Evolutionary conservation across 2,329 filamentous ascomycete genomes (phyloP), one percentile per base, ranked within the genome.

Genomic region (Claviceps sp.): DNA sequence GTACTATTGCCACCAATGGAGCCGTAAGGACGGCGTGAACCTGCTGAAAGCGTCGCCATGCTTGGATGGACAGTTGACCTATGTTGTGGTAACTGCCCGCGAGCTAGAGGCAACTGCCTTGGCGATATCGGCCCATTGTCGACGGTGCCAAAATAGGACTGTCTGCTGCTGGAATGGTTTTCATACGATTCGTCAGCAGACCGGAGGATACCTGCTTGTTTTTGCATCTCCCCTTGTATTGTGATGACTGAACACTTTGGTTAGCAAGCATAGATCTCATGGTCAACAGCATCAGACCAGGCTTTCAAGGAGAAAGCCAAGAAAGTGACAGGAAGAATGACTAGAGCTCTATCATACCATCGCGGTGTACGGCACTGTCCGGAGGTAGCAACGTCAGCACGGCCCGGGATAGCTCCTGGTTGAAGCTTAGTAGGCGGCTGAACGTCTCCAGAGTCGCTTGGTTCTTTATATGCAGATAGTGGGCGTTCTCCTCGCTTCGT

Each of bases 41-140:
- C 86, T 52, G 84, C 79, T 14, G 87, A 84, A 52, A 95, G 74
- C 64, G 89, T 88, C 30, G 30, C 30, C 30, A 34, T 34, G 30
- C 30, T 34, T n/a, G 89, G 83, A 41, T 89, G 85, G 13, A 93
- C 80, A 13, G 87, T 81, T 39, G 88, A 84, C 30, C 88, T 82
- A 65, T 91, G 86, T 60, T 84, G 81, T 61, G 80, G 81, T 48
- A 34, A 34, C 30, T 74, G 71, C 55, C 77, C 72, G 56, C 81
- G 77, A 44, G 76, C 69, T 56, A 77, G 74, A 42, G 89, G 81
- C 57, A 90, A 71, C 68, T 95, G 90, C 56, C 89, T 82, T 19
- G 91, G 91, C 42, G 91, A 97, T 41, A 95, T 78, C 11, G 90
- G 89, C 1, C 84, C 79, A 55, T 87, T 83, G 56, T 90, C 87